Evolutionary conservation across 805 yeast species (phyloP), one percentile per base, ranked within the genome.

Genomic region (Lipomyces japonicus): DNA sequence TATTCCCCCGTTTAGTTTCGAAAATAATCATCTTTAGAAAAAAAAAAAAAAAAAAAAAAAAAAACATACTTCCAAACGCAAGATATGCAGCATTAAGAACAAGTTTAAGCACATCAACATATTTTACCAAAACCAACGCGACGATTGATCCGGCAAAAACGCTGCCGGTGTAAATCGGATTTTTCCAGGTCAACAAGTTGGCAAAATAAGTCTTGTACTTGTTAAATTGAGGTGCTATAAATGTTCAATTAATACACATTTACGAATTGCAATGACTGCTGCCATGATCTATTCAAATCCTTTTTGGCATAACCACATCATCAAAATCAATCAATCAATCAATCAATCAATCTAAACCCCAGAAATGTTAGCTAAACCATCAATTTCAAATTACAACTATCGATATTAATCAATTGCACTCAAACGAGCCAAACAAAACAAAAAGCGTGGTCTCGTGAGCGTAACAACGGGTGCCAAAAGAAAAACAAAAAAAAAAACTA

Each of bases 141-240:
- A 26, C n/a, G 10, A 46, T 3, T 9, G 35, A 12, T 1, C 41
- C 49, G 18, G 42, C 49, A 25, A 53, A 45, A 3, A 44, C 36
- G 22, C 41, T 43, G n/a, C 44, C 58, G 12, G 58, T 38, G n/a
- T n/a, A 19, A 12, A 25, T 23, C 10, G 38, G 23, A 3, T 44
- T 40, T 49, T 50, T 50, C 58, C 58, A 53, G 25, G 49, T 51
- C 4, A 53, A 25, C 9, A 53, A 23, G n/a, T 53, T 50, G 25
- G 23, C 26, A 18, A 40, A 7, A 21, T 30, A 18, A 5, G 36
- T 23, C 49, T 51, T 50, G 51, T 53, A 53, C 37, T 53, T 45
- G 19, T 46, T 24, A 31, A 39, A 32, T n/a, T 54, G 48, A 21
- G 50, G 54, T 34, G 36, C 39, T 32, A 28, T 28, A 34, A 14